Conservation (phyloP, 148 eudicot species). For the Vaccinium corymbosum region DNA sequence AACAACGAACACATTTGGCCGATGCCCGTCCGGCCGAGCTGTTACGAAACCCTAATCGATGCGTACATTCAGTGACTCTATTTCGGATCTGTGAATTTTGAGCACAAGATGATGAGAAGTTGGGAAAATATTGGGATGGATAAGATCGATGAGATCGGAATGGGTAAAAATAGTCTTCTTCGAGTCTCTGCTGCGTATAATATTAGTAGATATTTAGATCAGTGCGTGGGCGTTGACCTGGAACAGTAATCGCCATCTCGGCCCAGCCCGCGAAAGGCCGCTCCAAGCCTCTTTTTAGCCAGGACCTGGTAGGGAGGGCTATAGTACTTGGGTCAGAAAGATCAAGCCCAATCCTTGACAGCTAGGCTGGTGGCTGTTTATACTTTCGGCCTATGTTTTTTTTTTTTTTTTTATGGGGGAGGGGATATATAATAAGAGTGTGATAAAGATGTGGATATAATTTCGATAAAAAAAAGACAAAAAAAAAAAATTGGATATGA, state of each 20-base stretch:
- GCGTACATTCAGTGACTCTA: background rate
- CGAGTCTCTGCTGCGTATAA: background rate
- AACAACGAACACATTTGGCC: background rate
- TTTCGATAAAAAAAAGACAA: no score
- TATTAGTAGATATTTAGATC: background rate
- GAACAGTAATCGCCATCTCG: background rate
- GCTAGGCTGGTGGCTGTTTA: background rate
- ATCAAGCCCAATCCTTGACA: background rate
- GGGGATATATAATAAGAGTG: no score
- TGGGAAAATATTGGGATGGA: background rate
- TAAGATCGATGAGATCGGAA: background rate
- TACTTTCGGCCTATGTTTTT: no score
- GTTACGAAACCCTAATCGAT: background rate
- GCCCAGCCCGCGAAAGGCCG: background rate
- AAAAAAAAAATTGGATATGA: no score
- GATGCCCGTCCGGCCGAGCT: background rate
- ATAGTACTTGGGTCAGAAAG: background rate
- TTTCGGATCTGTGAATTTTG: background rate
- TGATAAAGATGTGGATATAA: no score
- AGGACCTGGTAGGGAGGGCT: background rate
- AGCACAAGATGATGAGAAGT: background rate
- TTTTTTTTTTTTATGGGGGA: no score
- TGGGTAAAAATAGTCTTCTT: background rate
- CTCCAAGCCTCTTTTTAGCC: background rate
- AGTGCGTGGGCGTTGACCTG: background rate